These are phyloP conservation scores for Cryphonectria japonica DNA, from an alignment of 2,329 filamentous ascomycete species.

Conservation along the genomic window DNA sequence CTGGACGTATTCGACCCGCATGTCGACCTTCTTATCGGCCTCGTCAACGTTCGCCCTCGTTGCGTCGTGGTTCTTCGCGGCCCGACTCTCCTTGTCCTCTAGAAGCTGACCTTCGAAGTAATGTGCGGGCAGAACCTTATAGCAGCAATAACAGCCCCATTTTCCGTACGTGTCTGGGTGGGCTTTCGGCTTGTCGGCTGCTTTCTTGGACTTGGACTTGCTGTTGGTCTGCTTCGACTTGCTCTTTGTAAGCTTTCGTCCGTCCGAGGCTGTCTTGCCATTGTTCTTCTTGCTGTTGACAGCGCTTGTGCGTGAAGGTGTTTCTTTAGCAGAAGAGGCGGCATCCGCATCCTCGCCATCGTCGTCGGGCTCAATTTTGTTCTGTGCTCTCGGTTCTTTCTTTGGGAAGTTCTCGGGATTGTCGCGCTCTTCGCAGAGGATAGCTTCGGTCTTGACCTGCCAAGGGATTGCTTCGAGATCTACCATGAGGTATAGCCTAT, in stretches of 20 bases:
- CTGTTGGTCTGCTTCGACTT: not conserved
- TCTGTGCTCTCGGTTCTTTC: slow-evolving; percentile 4
- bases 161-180: slow-evolving; percentile 3
- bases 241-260: not conserved
- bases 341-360: slow-evolving; percentile 2
- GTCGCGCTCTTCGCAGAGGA: slow-evolving; percentile 22
- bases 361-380: not conserved
- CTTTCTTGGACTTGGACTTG: not conserved
- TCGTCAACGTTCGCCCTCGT: not conserved
- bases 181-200: slow-evolving; percentile 4
- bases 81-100: slow-evolving; percentile 14
- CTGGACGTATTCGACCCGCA: slow-evolving; percentile 26
- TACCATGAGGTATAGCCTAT: slow-evolving; percentile 18
- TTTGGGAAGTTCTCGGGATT: slow-evolving; percentile 22
- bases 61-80: slow-evolving; percentile 18
- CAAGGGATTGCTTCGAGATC: slow-evolving; percentile 25
- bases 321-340: not conserved
- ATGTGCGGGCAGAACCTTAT: slow-evolving; percentile 21
- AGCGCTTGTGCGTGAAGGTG: not conserved
- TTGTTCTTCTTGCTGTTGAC: not conserved
- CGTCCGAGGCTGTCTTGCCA: not conserved
- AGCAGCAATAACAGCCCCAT: slow-evolving; percentile 26
- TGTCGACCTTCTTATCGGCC: slow-evolving; percentile 26
- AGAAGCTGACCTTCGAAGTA: slow-evolving; percentile 24
- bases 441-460: slow-evolving; percentile 19